These are phyloP conservation scores for Lactarius deliciosus DNA, from an alignment of 768 basidiomycete species.

Conservation along the genomic window DNA sequence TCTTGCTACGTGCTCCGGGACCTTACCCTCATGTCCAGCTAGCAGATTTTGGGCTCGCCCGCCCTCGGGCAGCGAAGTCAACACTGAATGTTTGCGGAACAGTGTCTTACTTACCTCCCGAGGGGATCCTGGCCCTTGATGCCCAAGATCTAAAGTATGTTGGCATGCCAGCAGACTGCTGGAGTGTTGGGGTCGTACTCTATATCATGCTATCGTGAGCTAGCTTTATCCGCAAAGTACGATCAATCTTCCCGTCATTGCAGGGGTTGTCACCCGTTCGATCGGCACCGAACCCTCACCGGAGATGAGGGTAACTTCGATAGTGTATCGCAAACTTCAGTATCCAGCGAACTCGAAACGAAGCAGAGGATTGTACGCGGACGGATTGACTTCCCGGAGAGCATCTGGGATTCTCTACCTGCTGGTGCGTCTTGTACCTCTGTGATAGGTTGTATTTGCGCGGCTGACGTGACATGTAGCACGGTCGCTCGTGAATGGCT, in stretches of 20 bases:
- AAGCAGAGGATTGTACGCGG: slow-evolving; percentile 66
- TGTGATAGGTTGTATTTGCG: slow-evolving; percentile 9
- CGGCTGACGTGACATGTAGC: slow-evolving; percentile 42
- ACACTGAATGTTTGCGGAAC: slow-evolving; percentile 89
- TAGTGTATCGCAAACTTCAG: slow-evolving; percentile 42
- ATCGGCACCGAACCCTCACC: slow-evolving; percentile 9
- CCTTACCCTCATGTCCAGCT: slow-evolving; percentile 82
- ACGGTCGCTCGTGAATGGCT: slow-evolving; percentile 52
- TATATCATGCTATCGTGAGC: slow-evolving; percentile 84
- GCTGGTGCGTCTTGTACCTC: slow-evolving; percentile 50
- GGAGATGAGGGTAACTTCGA: neutral
- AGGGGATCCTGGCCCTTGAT: slow-evolving; percentile 78
- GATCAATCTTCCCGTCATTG: slow-evolving; percentile 1
- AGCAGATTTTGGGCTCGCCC: slow-evolving; percentile 85
- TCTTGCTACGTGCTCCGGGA: slow-evolving; percentile 74
- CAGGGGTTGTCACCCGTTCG: slow-evolving; percentile 26
- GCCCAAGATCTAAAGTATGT: slow-evolving; percentile 68
- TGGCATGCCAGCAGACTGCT: slow-evolving; percentile 88
- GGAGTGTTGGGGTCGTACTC: slow-evolving; percentile 81
- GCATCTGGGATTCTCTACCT: slow-evolving; percentile 54
- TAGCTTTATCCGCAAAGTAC: neutral
- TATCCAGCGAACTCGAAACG: slow-evolving; percentile 55
- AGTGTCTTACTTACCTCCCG: slow-evolving; percentile 81
- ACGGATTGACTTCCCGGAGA: slow-evolving; percentile 44
- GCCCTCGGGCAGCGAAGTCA: slow-evolving; percentile 74